Evolutionary conservation across 1,139 yeast genomes (phyloP).

Genomic region (Magnusiomyces clavatus): DNA sequence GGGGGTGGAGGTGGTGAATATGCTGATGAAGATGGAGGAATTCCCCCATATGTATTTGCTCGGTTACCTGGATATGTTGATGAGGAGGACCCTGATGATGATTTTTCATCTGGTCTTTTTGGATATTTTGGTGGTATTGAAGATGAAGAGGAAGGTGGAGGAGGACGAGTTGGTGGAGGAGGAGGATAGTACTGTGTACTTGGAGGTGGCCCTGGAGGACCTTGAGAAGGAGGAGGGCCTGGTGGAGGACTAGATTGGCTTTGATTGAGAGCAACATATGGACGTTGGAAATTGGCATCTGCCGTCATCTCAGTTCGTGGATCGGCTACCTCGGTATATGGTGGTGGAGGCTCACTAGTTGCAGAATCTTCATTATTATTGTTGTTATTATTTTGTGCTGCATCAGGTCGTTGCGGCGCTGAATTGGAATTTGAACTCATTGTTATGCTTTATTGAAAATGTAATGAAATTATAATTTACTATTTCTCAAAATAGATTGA

Average conservation of each 20-base stretch:
- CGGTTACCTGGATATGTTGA: constrained; percentile 1
- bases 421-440: no score
- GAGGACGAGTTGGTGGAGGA: no score
- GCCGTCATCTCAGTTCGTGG: constrained; percentile 14
- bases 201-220: constrained; percentile 15
- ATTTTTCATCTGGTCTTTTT: constrained; percentile 14
- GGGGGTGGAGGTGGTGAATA: constrained; percentile 6
- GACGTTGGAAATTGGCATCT: constrained; percentile 6
- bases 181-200: not conserved
- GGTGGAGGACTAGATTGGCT: constrained; percentile 4
- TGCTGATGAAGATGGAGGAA: constrained; percentile 17
- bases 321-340: constrained; percentile 21
- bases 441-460: no score
- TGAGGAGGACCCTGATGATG: constrained; percentile 6
- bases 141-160: not conserved
- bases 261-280: constrained; percentile 9
- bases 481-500: not conserved
- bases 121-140: constrained; percentile 13
- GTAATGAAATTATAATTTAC: no score
- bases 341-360: constrained; percentile 25
- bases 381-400: not conserved
- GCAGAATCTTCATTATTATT: no score
- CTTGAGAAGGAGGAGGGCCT: constrained; percentile 13
- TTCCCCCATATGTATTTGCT: constrained; percentile 14
- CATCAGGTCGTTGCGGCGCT: no score